phyloP scores from a whole-genome alignment of 1,139 yeast species.

The Nakaseomyces nivariensis region DNA sequence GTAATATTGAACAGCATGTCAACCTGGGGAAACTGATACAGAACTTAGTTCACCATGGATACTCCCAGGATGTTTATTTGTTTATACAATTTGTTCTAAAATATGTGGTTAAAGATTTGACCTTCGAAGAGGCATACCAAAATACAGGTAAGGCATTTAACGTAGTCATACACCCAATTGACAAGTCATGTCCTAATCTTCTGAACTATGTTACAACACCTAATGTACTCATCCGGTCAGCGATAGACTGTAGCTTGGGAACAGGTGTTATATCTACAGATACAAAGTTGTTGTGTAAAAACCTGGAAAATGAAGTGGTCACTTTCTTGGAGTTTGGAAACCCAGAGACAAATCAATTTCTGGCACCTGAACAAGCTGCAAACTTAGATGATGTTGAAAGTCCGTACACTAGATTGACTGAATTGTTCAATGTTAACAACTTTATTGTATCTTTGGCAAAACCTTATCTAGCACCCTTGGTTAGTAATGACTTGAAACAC shows the following conservation, averaged over 20 bases:
- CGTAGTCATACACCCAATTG: slow-evolving; percentile 82
- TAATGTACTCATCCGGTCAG: slow-evolving; percentile 85
- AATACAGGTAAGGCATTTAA: slow-evolving; percentile 77
- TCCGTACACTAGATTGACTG: slow-evolving; percentile 82
- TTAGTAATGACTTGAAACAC: slow-evolving; percentile 74
- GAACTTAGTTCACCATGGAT: slow-evolving; percentile 61
- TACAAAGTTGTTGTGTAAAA: slow-evolving; percentile 60
- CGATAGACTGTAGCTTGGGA: slow-evolving; percentile 47
- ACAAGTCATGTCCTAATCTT: slow-evolving; percentile 56
- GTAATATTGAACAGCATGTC: slow-evolving; percentile 49
- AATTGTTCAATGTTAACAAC: slow-evolving; percentile 87
- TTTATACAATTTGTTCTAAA: slow-evolving; percentile 71
- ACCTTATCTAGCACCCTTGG: slow-evolving; percentile 84
- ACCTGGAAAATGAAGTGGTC: slow-evolving; percentile 49
- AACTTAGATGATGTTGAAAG: slow-evolving; percentile 37
- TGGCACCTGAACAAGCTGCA: slow-evolving; percentile 38
- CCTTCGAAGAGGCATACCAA: slow-evolving; percentile 88
- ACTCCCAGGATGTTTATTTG: slow-evolving; percentile 73
- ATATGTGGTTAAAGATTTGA: slow-evolving; percentile 63
- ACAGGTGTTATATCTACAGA: slow-evolving; percentile 53
- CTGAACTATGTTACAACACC: slow-evolving; percentile 91
- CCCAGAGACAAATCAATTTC: slow-evolving; percentile 24
- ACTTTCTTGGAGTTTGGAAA: slow-evolving; percentile 27
- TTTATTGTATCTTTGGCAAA: slow-evolving; percentile 83
- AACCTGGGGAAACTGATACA: slow-evolving; percentile 58